Evolutionary conservation across 768 basidiomycete genomes (phyloP).

Genomic region (Pleurotus salmoneostramineus): DNA sequence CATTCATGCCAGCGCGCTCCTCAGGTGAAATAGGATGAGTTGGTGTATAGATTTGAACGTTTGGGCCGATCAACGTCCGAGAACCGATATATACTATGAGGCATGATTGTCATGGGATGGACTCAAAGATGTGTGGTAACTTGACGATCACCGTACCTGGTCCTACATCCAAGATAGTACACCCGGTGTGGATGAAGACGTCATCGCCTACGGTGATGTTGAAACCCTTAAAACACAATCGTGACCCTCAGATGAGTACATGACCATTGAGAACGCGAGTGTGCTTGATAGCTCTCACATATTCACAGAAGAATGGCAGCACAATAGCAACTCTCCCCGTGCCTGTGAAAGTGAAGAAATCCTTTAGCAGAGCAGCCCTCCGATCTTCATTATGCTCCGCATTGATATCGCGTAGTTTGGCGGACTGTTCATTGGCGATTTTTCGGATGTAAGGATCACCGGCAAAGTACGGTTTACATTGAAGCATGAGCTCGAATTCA

Average conservation of each 20-base stretch:
- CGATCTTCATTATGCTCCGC: not conserved
- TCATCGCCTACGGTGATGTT: conserved; percentile 1
- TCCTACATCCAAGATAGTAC: conserved; percentile 1
- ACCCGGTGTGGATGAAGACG: conserved; percentile 1
- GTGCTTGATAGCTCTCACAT: not conserved
- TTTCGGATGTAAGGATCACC: conserved; percentile 6
- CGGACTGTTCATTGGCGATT: not conserved
- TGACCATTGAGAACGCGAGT: not conserved
- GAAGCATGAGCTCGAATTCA: conserved; percentile 3
- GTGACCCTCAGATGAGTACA: not conserved
- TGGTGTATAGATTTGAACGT: conserved; percentile 4
- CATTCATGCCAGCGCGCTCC: not conserved
- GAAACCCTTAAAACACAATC: not conserved
- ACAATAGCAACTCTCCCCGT: not conserved
- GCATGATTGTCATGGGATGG: too few species aligned
- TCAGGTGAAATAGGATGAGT: conserved; percentile 2
- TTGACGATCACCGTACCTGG: not conserved
- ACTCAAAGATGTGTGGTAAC: not conserved
- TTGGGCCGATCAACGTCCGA: not conserved
- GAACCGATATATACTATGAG: not conserved
- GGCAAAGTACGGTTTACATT: not conserved
- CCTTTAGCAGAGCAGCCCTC: not conserved
- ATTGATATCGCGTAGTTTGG: not conserved
- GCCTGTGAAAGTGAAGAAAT: not conserved
- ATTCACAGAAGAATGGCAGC: conserved; percentile 6